Conservation (phyloP, 331 rosid genomes). For the Acacia pycnantha region DNA sequence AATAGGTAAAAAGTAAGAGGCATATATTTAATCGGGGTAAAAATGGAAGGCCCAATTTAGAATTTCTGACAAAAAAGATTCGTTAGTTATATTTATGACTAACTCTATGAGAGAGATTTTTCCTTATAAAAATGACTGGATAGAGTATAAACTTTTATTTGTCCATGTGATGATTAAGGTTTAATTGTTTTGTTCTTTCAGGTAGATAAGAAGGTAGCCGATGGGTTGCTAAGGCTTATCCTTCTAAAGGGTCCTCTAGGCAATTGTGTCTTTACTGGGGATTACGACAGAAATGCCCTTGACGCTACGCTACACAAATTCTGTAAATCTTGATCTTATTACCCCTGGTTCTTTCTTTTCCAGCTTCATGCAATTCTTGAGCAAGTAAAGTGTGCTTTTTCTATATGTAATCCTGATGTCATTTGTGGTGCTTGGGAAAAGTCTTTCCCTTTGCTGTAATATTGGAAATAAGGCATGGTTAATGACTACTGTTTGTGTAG, state of each 20-base stretch:
- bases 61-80: no score
- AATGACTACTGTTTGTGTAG: constrained; percentile 32
- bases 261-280: constrained; percentile 64
- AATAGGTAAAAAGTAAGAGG: no score
- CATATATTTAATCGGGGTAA: no score
- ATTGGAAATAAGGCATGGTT: constrained; percentile 34
- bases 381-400: constrained; percentile 27
- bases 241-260: constrained; percentile 75
- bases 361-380: constrained; percentile 26
- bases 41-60: no score
- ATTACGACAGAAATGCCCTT: constrained; percentile 81
- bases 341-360: constrained; percentile 6
- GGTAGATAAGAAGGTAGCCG: constrained; percentile 99
- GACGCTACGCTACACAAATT: constrained; percentile 79
- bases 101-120: no score
- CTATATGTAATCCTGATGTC: constrained; percentile 15
- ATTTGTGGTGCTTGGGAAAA: constrained; percentile 10
- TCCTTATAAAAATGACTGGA: no score
- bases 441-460: constrained; percentile 32
- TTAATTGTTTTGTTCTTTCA: constrained; percentile 44
- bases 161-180: neutral
- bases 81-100: no score
- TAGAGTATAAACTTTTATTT: neutral
- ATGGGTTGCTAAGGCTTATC: constrained; percentile 86
- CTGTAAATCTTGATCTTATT: constrained; percentile 39